These are phyloP conservation scores for Fraxinus anomala DNA, from an alignment of 257 asterid genomes.

Conservation along the genomic window DNA sequence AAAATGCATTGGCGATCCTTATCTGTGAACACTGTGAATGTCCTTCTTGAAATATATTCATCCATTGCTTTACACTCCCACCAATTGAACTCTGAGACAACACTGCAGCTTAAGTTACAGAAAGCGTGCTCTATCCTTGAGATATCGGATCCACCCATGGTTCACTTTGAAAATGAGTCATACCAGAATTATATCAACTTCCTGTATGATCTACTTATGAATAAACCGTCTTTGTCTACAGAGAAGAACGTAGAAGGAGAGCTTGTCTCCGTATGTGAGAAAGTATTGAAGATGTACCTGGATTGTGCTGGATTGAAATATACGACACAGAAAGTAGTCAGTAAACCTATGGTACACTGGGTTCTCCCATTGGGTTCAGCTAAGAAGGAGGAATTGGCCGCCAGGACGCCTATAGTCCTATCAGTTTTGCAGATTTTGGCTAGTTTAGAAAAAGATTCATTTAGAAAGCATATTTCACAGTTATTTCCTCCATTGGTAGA, in stretches of 20 bases:
- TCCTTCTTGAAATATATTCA: constrained; percentile 55
- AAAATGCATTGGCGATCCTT: constrained; percentile 61
- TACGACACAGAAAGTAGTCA: constrained; percentile 29
- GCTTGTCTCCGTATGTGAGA: constrained; percentile 73
- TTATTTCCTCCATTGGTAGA: constrained; percentile 74
- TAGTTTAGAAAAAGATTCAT: constrained; percentile 54
- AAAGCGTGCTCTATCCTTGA: constrained; percentile 67
- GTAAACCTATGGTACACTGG: constrained; percentile 45
- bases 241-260: constrained; percentile 63
- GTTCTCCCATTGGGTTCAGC: constrained; percentile 83
- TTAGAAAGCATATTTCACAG: constrained; percentile 53
- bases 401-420: constrained; percentile 70
- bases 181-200: constrained; percentile 66
- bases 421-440: constrained; percentile 63
- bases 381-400: constrained; percentile 89
- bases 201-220: constrained; percentile 62
- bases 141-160: constrained; percentile 84
- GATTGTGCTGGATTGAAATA: constrained; percentile 62
- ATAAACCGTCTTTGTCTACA: constrained; percentile 44
- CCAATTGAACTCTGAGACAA: constrained; percentile 58
- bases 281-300: constrained; percentile 65
- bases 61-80: constrained; percentile 72
- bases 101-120: constrained; percentile 61
- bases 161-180: constrained; percentile 88
- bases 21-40: constrained; percentile 39